Evolutionary conservation across 2,329 filamentous ascomycete genomes (phyloP).

Genomic region (Akanthomyces dipterigenus): DNA sequence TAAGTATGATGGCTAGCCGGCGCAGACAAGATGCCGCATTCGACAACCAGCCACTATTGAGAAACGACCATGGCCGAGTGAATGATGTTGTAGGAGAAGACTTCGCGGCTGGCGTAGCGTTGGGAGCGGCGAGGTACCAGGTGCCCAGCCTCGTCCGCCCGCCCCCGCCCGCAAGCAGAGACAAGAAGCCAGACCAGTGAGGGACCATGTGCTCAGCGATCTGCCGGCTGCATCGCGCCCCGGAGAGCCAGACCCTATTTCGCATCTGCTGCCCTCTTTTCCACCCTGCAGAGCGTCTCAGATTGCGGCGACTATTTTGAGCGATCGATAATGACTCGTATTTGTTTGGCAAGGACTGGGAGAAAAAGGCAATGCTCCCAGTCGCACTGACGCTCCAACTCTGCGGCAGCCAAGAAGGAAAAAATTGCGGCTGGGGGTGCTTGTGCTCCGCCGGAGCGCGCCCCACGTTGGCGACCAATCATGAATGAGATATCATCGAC

Average conservation of each 20-base stretch:
- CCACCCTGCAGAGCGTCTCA: constrained; percentile 5
- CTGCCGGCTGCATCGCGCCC: constrained; percentile 5
- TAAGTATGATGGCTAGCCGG: too few species aligned
- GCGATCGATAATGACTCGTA: constrained; percentile 2
- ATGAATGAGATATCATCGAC: neutral
- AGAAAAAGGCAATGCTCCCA: neutral
- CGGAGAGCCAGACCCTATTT: neutral
- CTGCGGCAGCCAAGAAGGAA: neutral
- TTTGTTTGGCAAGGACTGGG: neutral
- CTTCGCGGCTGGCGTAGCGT: neutral
- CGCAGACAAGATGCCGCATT: neutral
- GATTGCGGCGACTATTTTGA: neutral
- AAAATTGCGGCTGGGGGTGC: constrained; percentile 6
- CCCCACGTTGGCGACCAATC: neutral
- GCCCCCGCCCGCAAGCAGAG: constrained; percentile 8
- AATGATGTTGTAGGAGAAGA: constrained; percentile 10
- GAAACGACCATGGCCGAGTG: neutral
- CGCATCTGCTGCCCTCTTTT: neutral
- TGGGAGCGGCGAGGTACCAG: constrained; percentile 2
- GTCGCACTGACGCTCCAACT: neutral
- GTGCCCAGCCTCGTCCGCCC: neutral
- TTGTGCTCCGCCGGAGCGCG: constrained; percentile 6
- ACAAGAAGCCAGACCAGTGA: neutral
- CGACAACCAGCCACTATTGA: neutral
- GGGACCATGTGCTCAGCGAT: neutral